A percentile compares a stretch with the other conserved stretches of the same genome.
Conservation (phyloP, 2,329 filamentous ascomycete genomes). For the Dothiorella sarmentorum region DNA sequence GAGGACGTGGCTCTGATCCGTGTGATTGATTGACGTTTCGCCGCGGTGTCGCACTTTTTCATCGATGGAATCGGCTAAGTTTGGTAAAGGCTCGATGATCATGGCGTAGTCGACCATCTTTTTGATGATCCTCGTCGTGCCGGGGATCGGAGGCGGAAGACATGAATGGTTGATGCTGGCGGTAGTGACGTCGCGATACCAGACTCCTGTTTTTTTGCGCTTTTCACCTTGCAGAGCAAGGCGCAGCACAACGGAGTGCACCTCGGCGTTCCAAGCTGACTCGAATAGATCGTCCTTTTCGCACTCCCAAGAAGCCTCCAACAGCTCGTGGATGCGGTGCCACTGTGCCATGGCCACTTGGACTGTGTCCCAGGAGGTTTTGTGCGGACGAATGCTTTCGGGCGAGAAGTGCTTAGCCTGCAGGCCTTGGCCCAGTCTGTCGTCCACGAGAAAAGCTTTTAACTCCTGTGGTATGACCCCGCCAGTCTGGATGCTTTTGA, state of each 20-base stretch:
- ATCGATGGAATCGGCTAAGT: not conserved
- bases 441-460: too few species aligned
- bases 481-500: too few species aligned
- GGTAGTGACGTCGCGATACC: not conserved
- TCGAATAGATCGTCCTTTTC: not conserved
- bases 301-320: not conserved
- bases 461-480: too few species aligned
- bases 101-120: slow-evolving; percentile 19
- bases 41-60: not conserved
- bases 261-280: slow-evolving; percentile 17
- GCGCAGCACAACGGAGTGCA: slow-evolving; percentile 15
- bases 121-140: not conserved
- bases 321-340: not conserved
- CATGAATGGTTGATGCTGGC: not conserved
- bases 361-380: too few species aligned
- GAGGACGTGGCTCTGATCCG: not conserved
- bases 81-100: not conserved
- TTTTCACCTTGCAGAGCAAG: not conserved
- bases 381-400: too few species aligned
- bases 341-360: too few species aligned
- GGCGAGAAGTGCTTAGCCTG: too few species aligned
- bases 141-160: not conserved
- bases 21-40: slow-evolving; percentile 11
- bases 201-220: not conserved
- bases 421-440: too few species aligned